Evolutionary conservation across 2,329 filamentous ascomycete genomes (phyloP).

Genomic region (Sordariomycetes sp.): DNA sequence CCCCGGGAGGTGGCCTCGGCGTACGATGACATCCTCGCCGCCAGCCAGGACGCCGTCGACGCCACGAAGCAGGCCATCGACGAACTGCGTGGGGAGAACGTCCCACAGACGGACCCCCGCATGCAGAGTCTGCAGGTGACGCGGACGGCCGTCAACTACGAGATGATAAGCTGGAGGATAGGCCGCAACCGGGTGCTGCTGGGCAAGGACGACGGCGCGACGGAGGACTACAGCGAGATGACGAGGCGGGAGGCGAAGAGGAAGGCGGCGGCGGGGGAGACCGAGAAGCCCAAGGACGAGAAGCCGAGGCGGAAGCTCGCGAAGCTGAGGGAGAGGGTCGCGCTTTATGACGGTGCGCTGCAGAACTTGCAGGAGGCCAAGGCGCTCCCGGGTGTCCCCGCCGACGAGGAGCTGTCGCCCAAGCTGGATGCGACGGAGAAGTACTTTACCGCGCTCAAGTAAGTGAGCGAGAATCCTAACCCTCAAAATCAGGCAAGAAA

Average conservation of each 20-base stretch:
- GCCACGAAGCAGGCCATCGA: conserved; percentile 89
- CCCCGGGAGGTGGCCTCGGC: conserved; percentile 64
- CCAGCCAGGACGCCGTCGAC: conserved; percentile 88
- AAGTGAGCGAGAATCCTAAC: conserved; percentile 16
- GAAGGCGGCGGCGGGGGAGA: conserved; percentile 14
- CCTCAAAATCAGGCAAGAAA: not conserved
- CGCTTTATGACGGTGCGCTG: conserved; percentile 80
- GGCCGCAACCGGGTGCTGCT: conserved; percentile 83
- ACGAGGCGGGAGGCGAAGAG: conserved; percentile 38
- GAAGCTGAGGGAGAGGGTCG: conserved; percentile 72
- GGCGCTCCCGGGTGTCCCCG: conserved; percentile 79
- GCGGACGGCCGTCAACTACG: conserved; percentile 85
- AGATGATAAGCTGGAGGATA: conserved; percentile 87
- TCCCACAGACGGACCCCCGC: conserved; percentile 68
- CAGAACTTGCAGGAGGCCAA: conserved; percentile 85
- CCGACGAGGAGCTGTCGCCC: conserved; percentile 61
- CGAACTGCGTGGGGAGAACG: conserved; percentile 70
- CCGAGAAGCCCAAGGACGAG: conserved; percentile 40
- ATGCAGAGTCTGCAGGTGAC: conserved; percentile 93
- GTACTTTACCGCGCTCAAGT: conserved; percentile 88
- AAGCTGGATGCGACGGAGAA: conserved; percentile 66
- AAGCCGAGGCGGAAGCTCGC: conserved; percentile 63
- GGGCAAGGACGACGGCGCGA: conserved; percentile 66
- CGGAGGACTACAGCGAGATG: conserved; percentile 32
- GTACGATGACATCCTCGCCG: conserved; percentile 82